These are phyloP conservation scores for Exophiala oligosperma DNA, from an alignment of 2,329 filamentous ascomycete genomes.

Conservation along the genomic window DNA sequence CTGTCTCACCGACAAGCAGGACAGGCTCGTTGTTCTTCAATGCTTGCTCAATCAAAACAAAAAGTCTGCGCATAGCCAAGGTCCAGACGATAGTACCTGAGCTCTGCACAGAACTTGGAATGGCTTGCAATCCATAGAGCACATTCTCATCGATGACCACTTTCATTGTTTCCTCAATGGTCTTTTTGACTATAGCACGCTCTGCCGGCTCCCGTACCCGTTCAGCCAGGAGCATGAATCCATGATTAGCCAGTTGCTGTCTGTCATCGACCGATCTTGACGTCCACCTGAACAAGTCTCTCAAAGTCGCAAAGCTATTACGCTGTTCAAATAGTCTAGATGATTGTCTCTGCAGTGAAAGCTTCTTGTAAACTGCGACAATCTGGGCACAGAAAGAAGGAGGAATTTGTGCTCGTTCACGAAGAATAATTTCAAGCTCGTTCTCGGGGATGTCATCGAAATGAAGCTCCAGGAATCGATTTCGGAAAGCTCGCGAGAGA, in stretches of 20 bases:
- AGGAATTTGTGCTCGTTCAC: constrained; percentile 83
- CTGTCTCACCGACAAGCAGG: constrained; percentile 91
- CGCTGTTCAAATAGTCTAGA: constrained; percentile 94
- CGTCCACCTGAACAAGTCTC: constrained; percentile 96
- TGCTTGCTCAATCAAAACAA: constrained; percentile 83
- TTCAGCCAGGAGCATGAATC: constrained; percentile 94
- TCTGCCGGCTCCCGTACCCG: constrained; percentile 91
- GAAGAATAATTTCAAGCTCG: constrained; percentile 87
- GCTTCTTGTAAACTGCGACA: constrained; percentile 88
- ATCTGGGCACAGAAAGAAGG: constrained; percentile 90
- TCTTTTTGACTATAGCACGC: constrained; percentile 75
- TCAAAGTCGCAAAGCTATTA: constrained; percentile 91
- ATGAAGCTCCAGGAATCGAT: constrained; percentile 93
- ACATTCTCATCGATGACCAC: constrained; percentile 72
- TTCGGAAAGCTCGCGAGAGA: constrained; percentile 90
- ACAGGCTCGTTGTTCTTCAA: constrained; percentile 90
- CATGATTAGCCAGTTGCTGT: constrained; percentile 85
- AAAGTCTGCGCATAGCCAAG: constrained; percentile 86
- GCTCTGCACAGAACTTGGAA: constrained; percentile 36
- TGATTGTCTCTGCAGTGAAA: constrained; percentile 86
- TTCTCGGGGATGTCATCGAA: constrained; percentile 97
- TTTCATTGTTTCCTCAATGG: constrained; percentile 90
- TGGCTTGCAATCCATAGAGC: constrained; percentile 61
- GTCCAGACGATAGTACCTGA: constrained; percentile 77
- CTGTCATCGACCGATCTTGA: constrained; percentile 79